A percentile compares a stretch with the other conserved stretches of the same genome.
Evolutionary conservation across 495 filamentous ascomycete species (phyloP).

Genomic region (Parathielavia hyrcaniae): DNA sequence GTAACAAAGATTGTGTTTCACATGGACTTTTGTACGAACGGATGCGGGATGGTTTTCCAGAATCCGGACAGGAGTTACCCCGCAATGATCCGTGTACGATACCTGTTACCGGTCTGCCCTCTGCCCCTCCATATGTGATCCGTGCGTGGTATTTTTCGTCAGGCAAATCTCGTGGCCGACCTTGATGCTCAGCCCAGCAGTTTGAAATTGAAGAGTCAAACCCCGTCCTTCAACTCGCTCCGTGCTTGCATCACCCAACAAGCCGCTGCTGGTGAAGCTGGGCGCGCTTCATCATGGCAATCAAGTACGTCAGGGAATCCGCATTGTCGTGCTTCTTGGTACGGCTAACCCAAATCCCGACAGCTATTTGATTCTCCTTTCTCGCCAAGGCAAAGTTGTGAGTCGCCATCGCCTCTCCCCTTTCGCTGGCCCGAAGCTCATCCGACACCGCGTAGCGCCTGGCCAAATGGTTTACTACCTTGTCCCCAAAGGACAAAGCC

Average conservation of each 20-base stretch:
- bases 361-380: conserved; percentile 96
- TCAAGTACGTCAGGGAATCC: conserved; percentile 35
- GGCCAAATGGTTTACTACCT: conserved; percentile 98
- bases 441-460: conserved; percentile 60
- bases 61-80: too few species aligned
- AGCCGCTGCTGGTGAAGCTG: conserved; percentile 29
- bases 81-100: too few species aligned
- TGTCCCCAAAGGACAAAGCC: conserved; percentile 96
- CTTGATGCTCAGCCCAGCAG: conserved; percentile 3
- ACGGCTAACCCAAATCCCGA: conserved; percentile 17
- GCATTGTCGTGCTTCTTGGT: not conserved
- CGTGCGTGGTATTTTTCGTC: conserved; percentile 16
- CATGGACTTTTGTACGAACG: too few species aligned
- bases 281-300: conserved; percentile 39
- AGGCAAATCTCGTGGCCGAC: conserved; percentile 23
- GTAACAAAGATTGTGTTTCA: too few species aligned
- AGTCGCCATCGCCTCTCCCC: conserved; percentile 44
- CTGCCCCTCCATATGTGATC: conserved; percentile 10
- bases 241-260: conserved; percentile 17
- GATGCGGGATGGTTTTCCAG: too few species aligned
- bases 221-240: not conserved
- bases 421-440: conserved; percentile 24
- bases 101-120: too few species aligned
- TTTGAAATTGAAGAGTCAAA: conserved; percentile 11
- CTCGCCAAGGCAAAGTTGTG: conserved; percentile 98